Percentiles rank a stretch among this genome's conserved stretches.
These are phyloP conservation scores for Dipodascus albidus DNA, from an alignment of 805 yeast genomes.

Conservation along the genomic window DNA sequence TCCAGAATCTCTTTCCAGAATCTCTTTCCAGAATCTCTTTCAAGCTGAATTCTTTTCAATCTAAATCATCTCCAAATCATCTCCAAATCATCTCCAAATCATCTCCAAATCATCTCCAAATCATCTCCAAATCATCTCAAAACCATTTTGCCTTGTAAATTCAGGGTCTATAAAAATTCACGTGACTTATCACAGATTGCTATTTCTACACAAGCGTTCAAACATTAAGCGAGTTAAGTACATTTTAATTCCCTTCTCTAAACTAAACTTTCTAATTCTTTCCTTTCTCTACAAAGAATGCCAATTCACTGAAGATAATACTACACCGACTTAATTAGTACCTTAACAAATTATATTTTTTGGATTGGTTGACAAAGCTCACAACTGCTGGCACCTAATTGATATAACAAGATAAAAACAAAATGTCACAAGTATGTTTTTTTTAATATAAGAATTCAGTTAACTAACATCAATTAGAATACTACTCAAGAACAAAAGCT, in stretches of 20 bases:
- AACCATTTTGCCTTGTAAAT: too few relatives aligned
- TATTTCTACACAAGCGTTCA: not conserved
- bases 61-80: too few relatives aligned
- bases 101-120: too few relatives aligned
- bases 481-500: slow-evolving; percentile 63
- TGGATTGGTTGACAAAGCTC: not conserved
- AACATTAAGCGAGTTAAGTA: not conserved
- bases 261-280: not conserved
- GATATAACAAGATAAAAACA: too few relatives aligned
- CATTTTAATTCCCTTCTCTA: not conserved
- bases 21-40: too few relatives aligned
- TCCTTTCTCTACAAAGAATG: not conserved
- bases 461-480: not conserved
- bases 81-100: too few relatives aligned
- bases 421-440: not conserved
- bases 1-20: too few relatives aligned
- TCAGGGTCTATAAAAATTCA: too few relatives aligned
- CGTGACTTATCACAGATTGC: not conserved
- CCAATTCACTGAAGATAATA: not conserved
- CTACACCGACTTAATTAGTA: not conserved
- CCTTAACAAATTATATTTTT: too few relatives aligned
- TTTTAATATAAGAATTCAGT: too few relatives aligned
- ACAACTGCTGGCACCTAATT: not conserved
- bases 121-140: not conserved
- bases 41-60: too few relatives aligned